Base-by-base conservation (phyloP, 768 basidiomycete species). In the Suillus variegatus region DNA sequence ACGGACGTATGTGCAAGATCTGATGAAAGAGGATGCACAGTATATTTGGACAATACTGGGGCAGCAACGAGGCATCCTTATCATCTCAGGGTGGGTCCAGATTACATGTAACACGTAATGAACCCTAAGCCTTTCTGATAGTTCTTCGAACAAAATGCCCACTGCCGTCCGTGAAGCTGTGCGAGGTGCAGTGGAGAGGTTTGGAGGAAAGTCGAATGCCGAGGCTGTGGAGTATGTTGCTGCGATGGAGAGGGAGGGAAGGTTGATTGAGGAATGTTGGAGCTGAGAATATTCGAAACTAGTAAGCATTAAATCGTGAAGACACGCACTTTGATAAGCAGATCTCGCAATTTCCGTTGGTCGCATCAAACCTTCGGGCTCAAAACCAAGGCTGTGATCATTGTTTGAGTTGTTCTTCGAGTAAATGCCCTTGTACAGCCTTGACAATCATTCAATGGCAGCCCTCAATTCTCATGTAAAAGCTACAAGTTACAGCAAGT, bases 141-240 rank as follows among this genome's bases (percentile, higher is more conserved):
- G 96, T 28, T 96, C 97, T 0, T 93, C 95, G 0, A 96, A 95
- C 75, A 93, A 97, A 74, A 99, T 99, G 95, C 44, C 97, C 2
- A 82, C 86, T 9, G 91, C 87, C 0, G 95, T 98, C 16, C 90
- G 88, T 13, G 47, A 49, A 22, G 47, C 92, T 0, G 75, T 99
- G 22, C 3, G 85, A 84, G 41, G 89, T 38, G 70, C 49, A 57
- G 87, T 97, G 86, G 87, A 91, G 44, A 76, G 67, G 18, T 78
- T 82, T 32, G 91, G 93, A 0, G 78, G 77, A 6, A 77, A 83
- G 71, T 76, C 83, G 2, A 74, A 79, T 38, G 82, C 83, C n/a
- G 85, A 84, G 40, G 89, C 92, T 6, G 79, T 78, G 46, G 76
- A 76, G 56, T 92, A 87, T 73, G 79, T 98, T 20, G 83, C 85